A percentile compares a stretch with the other conserved stretches of the same genome.
These are phyloP conservation scores for Blakeslea trispora DNA, from an alignment of 371 early-diverging fungal species.

Conservation along the genomic window DNA sequence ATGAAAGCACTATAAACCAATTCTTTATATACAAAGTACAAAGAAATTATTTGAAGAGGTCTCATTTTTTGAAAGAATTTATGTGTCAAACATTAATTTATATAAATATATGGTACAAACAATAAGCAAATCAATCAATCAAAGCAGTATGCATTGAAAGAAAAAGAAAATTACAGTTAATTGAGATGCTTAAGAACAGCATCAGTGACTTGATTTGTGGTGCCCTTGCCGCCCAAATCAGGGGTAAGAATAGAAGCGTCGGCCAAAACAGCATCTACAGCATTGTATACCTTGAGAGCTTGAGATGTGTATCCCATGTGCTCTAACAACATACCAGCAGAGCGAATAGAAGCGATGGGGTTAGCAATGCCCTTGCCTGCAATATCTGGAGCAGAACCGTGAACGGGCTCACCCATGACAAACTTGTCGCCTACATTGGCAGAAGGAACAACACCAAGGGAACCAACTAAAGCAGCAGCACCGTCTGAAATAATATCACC, in stretches of 20 bases:
- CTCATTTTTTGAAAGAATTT: no score
- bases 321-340: conserved; percentile 87
- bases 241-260: conserved; percentile 74
- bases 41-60: no score
- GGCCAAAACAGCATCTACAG: conserved; percentile 82
- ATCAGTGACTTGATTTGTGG: conserved; percentile 82
- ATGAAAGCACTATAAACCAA: no score
- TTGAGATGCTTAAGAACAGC: conserved; percentile 73
- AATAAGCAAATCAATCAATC: no score
- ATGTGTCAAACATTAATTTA: no score
- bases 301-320: conserved; percentile 75
- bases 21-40: no score
- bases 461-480: conserved; percentile 94
- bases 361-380: conserved; percentile 94
- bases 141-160: no score
- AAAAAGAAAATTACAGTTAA: conserved; percentile 2
- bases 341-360: conserved; percentile 92
- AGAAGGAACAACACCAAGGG: conserved; percentile 91
- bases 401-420: conserved; percentile 94
- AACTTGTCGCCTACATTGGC: conserved; percentile 93
- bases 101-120: no score
- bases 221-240: conserved; percentile 89
- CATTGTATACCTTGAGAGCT: conserved; percentile 78
- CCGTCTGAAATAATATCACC: conserved; percentile 96
- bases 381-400: conserved; percentile 97